Conservation (phyloP, 139 green algal species). For the Chlamydomonas eustigma region DNA sequence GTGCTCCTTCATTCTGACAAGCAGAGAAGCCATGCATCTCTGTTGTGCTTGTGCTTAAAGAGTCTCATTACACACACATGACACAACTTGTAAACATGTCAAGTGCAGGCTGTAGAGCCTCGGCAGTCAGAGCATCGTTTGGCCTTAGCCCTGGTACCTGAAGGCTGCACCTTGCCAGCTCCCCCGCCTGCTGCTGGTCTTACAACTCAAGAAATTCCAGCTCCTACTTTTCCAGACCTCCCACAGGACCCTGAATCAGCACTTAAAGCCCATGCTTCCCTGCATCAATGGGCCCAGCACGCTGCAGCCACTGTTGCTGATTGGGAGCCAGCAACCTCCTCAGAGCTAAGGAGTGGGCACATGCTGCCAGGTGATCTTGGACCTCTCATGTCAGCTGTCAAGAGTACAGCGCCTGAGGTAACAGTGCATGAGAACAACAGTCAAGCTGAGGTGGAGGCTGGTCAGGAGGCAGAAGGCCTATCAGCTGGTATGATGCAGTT, state of each 20-base stretch:
- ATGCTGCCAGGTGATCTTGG: neutral
- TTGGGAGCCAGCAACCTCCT: neutral
- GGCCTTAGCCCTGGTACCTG: too few relatives aligned
- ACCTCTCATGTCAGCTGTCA: constrained; percentile 6
- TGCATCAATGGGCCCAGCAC: neutral
- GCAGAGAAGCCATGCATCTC: too few relatives aligned
- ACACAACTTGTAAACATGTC: too few relatives aligned
- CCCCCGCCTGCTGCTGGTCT: too few relatives aligned
- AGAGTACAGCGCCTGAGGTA: neutral
- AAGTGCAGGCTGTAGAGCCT: too few relatives aligned
- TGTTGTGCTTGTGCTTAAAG: too few relatives aligned
- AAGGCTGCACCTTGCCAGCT: too few relatives aligned
- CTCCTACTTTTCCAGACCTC: neutral
- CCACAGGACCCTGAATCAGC: neutral
- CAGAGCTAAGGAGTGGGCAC: neutral
- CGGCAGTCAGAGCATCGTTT: too few relatives aligned
- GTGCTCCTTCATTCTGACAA: too few relatives aligned
- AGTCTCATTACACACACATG: too few relatives aligned
- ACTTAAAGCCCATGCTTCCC: neutral
- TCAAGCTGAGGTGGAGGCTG: neutral
- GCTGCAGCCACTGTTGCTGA: neutral
- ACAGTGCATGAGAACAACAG: neutral
- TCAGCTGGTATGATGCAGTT: constrained; percentile 11
- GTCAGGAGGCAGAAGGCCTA: neutral
- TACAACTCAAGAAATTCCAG: neutral